Evolutionary conservation across 2,329 filamentous ascomycete species (phyloP), one percentile per base, ranked within the genome.

Genomic region (Colletotrichum tofieldiae): DNA sequence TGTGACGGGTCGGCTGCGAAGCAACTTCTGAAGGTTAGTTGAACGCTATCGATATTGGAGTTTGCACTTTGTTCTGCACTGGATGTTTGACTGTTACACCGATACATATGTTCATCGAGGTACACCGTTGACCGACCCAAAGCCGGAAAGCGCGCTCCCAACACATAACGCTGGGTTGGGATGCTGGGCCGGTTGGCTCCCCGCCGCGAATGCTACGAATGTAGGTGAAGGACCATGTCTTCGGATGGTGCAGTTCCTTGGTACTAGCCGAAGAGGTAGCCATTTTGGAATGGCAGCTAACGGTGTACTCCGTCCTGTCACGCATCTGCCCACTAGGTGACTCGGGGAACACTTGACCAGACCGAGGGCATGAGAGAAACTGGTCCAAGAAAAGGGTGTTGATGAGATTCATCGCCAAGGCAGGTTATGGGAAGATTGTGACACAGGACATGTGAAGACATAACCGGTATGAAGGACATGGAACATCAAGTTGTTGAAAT

Each of bases 401-500:
- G 14, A 11, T 9, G 23, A 8, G n/a, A 3, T 7, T 41, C n/a
- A 20, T 9, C n/a, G 26, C 5, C 47, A 5, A 14, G 4, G 4
- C 26, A 23, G 29, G 16, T n/a, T 20, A 37, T 49, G 4, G 9
- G 7, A 12, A 9, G 4, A 1, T 7, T 9, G 14, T 6, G 11
- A 7, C 16, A 16, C 8, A 16, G 5, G 14, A 55, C 49, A 35
- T 32, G 7, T 32, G 7, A 26, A n/a, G 26, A 54, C 29, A 45
- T 2, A 26, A 55, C 23, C 18, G 18, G 16, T 35, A n/a, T 43
- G 37, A 37, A 23, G 35, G 37, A 5, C 1, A 20, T 45, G 39
- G 51, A 11, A 45, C 11, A 35, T 26, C 4, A 16, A 2, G 37
- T 64, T 64, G 61, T 55, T 64, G 26, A 45, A 55, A 64, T 64